Base-by-base conservation (phyloP, 2,329 filamentous ascomycete genomes). In the Penicillium nordicum region DNA sequence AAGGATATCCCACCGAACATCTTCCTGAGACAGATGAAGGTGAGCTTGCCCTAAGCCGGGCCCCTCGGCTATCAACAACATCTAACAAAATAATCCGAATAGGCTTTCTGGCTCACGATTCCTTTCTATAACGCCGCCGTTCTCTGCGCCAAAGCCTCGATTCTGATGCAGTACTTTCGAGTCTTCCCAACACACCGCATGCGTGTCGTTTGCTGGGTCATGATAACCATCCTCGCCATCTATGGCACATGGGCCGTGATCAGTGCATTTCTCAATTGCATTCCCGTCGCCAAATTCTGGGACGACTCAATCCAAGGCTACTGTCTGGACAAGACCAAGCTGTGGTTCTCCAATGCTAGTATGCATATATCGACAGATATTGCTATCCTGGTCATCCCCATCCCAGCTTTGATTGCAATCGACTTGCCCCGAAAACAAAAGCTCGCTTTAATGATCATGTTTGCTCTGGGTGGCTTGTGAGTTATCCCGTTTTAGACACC, bases 111-210 rank as follows among this genome's bases (percentile, higher is more conserved):
- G 70, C 61, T 73, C 52, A 71, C 71, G 4, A 69, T 73, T n/a
- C 70, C 72, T 4, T 70, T 74, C 59, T 75, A 75, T 53, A 74
- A 73, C 18, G 67, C 69, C 30, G 64, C 69, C n/a, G 61, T 76
- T 0, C 62, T 73, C 49, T 71, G 72, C 56, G 77, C 77, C 40
- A 80, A 80, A 67, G 71, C 73, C 25, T 79, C 77, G 0, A 79
- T 81, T 50, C 64, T 81, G n/a, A 67, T 78, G 52, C 78, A 80
- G 60, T 80, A 80, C 60, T 73, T 78, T 23, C 77, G 76, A 37
- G 72, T 81, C 46, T 79, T 80, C 63, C 69, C 65, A 34, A 70
- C 67, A 3, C 68, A 59, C 7, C 60, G 58, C 34, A 73, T 72
- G 61, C 70, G 75, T 5, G 52, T 70, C 21, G 58, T 71, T 27